These are phyloP conservation scores for Beauveria sp. DNA, from an alignment of 2,329 filamentous ascomycete genomes.

Conservation along the genomic window DNA sequence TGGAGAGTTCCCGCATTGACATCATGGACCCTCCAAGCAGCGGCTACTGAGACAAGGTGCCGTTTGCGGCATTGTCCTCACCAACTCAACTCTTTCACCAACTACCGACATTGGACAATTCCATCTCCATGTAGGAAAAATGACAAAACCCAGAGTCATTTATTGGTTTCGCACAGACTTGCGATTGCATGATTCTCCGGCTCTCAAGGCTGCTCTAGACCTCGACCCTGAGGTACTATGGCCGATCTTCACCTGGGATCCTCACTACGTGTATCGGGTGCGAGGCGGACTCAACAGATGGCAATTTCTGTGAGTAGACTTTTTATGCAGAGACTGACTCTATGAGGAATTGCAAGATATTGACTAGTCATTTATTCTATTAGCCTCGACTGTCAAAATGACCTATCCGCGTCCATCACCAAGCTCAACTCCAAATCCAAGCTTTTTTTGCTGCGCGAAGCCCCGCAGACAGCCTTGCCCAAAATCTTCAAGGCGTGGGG, in stretches of 20 bases:
- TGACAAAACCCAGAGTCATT: constrained; percentile 42
- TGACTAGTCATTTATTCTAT: not conserved
- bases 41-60: not conserved
- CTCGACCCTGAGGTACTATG: constrained; percentile 61
- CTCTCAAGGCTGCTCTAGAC: constrained; percentile 62
- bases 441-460: constrained; percentile 65
- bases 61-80: not conserved
- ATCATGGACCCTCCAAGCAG: constrained; percentile 12
- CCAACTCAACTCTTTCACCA: not conserved
- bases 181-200: constrained; percentile 69
- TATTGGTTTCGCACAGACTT: constrained; percentile 78
- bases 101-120: not conserved
- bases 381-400: constrained; percentile 64
- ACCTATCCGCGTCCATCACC: constrained; percentile 59
- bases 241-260: constrained; percentile 75
- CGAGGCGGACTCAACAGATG: constrained; percentile 66
- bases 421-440: constrained; percentile 64
- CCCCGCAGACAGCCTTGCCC: constrained; percentile 61
- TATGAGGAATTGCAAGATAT: not conserved
- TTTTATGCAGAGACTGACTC: not conserved
- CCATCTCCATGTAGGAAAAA: constrained; percentile 9
- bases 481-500: constrained; percentile 68
- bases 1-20: constrained; percentile 7
- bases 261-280: constrained; percentile 68
- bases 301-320: constrained; percentile 53